Percentiles rank a stretch among this genome's conserved stretches.
Conservation (phyloP, 257 asterid species). For the Echium plantagineum region DNA sequence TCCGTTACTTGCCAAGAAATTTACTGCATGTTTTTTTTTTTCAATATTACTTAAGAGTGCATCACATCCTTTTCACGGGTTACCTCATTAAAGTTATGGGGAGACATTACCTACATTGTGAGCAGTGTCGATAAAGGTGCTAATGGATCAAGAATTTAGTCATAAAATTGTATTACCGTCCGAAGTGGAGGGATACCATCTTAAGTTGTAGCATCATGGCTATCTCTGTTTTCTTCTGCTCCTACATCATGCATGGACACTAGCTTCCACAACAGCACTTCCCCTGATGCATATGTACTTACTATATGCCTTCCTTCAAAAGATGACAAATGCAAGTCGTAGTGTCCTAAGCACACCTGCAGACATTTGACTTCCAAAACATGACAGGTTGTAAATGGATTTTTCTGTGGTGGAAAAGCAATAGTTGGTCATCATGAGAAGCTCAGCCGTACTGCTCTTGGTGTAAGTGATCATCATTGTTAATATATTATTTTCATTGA, state of each 20-base stretch:
- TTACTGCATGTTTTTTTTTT: neutral
- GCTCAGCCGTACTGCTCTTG: constrained; percentile 58
- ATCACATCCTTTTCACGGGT: too few species aligned
- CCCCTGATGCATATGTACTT: neutral
- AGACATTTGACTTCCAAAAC: constrained; percentile 3
- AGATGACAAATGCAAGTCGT: neutral
- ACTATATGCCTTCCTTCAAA: neutral
- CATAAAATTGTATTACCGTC: too few species aligned
- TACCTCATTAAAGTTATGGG: too few species aligned
- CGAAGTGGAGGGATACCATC: neutral
- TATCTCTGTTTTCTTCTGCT: neutral
- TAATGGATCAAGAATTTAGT: too few species aligned
- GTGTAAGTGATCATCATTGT: constrained; percentile 44
- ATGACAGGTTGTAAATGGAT: constrained; percentile 79
- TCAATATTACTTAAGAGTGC: neutral
- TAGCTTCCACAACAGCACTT: neutral
- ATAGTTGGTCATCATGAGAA: constrained; percentile 39
- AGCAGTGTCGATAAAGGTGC: too few species aligned
- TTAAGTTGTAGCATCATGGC: neutral
- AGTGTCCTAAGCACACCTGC: neutral
- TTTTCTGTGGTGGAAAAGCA: constrained; percentile 71
- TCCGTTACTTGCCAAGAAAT: constrained; percentile 5
- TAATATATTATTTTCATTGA: constrained; percentile 1
- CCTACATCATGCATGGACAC: neutral
- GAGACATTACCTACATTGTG: too few species aligned